Conservation (phyloP, 139 green algal genomes). For the Volvox reticuliferus region DNA sequence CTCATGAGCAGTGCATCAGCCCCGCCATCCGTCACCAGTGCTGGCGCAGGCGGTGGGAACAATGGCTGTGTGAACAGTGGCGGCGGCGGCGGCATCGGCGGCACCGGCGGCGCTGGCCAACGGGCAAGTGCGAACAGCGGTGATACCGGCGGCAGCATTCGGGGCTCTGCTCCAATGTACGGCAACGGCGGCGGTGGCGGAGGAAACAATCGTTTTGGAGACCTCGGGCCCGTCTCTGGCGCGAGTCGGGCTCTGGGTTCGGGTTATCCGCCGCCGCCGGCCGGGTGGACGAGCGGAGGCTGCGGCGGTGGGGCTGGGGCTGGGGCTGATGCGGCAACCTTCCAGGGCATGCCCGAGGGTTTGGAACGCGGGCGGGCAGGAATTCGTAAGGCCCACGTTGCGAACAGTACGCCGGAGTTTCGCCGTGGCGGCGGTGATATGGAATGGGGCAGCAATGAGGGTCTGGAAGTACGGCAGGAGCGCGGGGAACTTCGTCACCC, state of each 20-base stretch:
- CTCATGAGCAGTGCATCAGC: background rate
- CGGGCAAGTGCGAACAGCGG: background rate
- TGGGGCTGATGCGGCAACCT: background rate
- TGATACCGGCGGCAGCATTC: background rate
- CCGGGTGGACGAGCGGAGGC: background rate
- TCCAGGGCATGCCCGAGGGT: too few species aligned
- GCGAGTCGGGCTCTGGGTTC: background rate
- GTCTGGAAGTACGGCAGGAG: slow-evolving; percentile 23
- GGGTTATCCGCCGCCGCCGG: background rate
- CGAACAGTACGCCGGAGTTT: slow-evolving; percentile 4
- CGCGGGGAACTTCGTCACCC: background rate
- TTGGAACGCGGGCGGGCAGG: background rate
- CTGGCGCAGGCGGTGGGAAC: background rate
- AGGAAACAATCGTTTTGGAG: too few species aligned
- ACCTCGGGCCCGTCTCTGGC: background rate
- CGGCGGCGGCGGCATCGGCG: background rate
- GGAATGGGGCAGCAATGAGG: background rate
- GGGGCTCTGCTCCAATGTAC: background rate
- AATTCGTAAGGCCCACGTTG: background rate
- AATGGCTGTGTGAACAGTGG: background rate
- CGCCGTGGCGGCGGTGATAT: background rate
- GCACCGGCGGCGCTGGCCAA: background rate
- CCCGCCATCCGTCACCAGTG: background rate
- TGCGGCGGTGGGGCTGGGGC: background rate
- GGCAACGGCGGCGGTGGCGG: background rate